phyloP scores from a whole-genome alignment of 192 early-diverging fungal species.

The Globomyces pollinis-pini region DNA sequence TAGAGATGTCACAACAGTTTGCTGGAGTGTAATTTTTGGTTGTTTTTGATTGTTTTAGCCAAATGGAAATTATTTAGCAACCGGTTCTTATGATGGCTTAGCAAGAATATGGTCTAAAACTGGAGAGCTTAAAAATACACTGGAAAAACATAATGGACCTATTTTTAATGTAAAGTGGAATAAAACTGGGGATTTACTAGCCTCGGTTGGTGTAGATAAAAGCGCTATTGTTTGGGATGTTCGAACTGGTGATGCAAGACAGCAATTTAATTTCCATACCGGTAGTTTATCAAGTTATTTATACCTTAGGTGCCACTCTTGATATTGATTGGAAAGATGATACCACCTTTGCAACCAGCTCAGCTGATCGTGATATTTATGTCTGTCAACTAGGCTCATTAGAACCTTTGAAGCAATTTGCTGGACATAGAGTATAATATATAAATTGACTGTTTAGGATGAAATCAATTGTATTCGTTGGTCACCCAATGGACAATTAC shows the following conservation, averaged over 20 bases:
- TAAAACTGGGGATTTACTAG: slow-evolving; percentile 62
- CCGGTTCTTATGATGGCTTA: slow-evolving; percentile 78
- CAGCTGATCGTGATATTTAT: slow-evolving; percentile 69
- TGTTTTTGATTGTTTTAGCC: slow-evolving; percentile 58
- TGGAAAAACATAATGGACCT: slow-evolving; percentile 68
- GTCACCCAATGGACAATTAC: slow-evolving; percentile 55
- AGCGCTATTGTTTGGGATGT: slow-evolving; percentile 83
- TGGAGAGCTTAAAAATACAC: slow-evolving; percentile 52
- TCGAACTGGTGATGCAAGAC: slow-evolving; percentile 58
- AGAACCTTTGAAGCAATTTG: slow-evolving; percentile 64
- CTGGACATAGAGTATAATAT: slow-evolving; percentile 57
- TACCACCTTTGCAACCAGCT: slow-evolving; percentile 81
- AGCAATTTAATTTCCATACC: slow-evolving; percentile 63
- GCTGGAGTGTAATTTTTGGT: slow-evolving; percentile 67
- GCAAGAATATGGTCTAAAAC: slow-evolving; percentile 72
- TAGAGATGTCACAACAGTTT: slow-evolving; percentile 73
- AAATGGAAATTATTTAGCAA: slow-evolving; percentile 67
- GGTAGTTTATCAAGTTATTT: too few species aligned
- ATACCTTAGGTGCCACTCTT: slow-evolving; percentile 33
- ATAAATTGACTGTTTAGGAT: slow-evolving; percentile 34
- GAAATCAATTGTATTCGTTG: slow-evolving; percentile 73
- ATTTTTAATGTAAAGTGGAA: slow-evolving; percentile 86
- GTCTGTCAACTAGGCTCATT: slow-evolving; percentile 67
- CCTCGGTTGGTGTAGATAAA: slow-evolving; percentile 71
- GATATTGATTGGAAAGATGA: slow-evolving; percentile 94